Evolutionary conservation across 495 filamentous ascomycete species (phyloP).

Genomic region (Aspergillus olivimuriae): DNA sequence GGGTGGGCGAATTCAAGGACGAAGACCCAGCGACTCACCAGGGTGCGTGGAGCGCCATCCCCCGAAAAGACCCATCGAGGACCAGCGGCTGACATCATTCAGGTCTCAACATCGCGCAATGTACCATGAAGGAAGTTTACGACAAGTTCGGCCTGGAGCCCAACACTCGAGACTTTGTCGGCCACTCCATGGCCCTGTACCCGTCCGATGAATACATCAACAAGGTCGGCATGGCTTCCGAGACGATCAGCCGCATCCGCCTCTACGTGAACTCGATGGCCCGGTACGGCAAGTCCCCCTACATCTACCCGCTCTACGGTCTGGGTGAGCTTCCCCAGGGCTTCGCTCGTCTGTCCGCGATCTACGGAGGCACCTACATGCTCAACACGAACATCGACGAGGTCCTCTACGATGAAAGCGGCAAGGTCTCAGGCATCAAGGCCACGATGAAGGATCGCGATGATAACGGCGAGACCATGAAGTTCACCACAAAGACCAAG

Average conservation of each 20-base stretch:
- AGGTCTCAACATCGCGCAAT: slow-evolving; percentile 74
- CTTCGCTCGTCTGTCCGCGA: slow-evolving; percentile 93
- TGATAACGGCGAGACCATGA: slow-evolving; percentile 75
- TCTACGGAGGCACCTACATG: slow-evolving; percentile 99
- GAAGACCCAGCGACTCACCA: slow-evolving; percentile 82
- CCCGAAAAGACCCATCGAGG: slow-evolving; percentile 2
- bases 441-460: slow-evolving; percentile 86
- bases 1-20: slow-evolving; percentile 85
- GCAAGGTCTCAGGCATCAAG: slow-evolving; percentile 87
- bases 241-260: slow-evolving; percentile 85
- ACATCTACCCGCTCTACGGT: slow-evolving; percentile 98
- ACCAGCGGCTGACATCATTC: slow-evolving; percentile 15
- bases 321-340: slow-evolving; percentile 97
- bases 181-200: slow-evolving; percentile 97
- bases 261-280: slow-evolving; percentile 98
- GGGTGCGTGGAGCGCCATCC: slow-evolving; percentile 45
- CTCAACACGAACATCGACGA: slow-evolving; percentile 92
- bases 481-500: slow-evolving; percentile 91
- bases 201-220: slow-evolving; percentile 81
- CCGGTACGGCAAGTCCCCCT: slow-evolving; percentile 95
- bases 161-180: slow-evolving; percentile 91
- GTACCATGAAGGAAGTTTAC: slow-evolving; percentile 95
- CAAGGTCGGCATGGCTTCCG: slow-evolving; percentile 64
- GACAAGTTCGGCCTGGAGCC: slow-evolving; percentile 93
- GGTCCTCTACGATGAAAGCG: slow-evolving; percentile 67